Percentiles rank a stretch among this genome's conserved stretches.
Evolutionary conservation across 2,329 filamentous ascomycete species (phyloP).

Genomic region (Pyrenochaeta sp.): DNA sequence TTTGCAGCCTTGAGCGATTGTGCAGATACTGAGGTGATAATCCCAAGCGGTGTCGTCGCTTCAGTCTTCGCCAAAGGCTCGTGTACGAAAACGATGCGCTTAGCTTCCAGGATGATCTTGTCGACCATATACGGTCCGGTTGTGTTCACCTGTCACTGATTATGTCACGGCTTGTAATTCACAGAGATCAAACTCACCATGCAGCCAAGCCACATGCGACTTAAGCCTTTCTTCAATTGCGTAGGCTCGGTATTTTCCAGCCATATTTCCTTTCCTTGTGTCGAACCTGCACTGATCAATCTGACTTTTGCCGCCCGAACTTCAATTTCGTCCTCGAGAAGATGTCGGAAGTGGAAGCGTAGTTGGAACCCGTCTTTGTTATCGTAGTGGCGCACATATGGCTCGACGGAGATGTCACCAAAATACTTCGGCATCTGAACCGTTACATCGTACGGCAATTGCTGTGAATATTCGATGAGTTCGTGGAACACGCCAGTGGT

Average conservation of each 20-base stretch:
- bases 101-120: constrained; percentile 70
- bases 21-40: constrained; percentile 54
- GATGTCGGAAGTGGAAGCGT: constrained; percentile 71
- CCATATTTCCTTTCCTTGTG: constrained; percentile 72
- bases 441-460: constrained; percentile 68
- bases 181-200: constrained; percentile 39
- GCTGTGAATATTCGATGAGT: constrained; percentile 58
- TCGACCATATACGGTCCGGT: constrained; percentile 80
- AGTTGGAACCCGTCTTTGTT: constrained; percentile 79
- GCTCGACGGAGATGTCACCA: constrained; percentile 71
- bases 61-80: constrained; percentile 66
- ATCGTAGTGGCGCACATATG: constrained; percentile 73
- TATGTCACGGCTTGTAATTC: constrained; percentile 36
- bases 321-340: constrained; percentile 74
- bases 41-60: constrained; percentile 56
- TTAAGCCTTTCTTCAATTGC: constrained; percentile 65
- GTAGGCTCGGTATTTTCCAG: constrained; percentile 61
- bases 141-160: constrained; percentile 62
- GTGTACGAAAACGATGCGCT: constrained; percentile 71
- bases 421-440: constrained; percentile 80
- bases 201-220: constrained; percentile 60
- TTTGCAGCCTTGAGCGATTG: constrained; percentile 46
- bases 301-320: constrained; percentile 72
- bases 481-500: constrained; percentile 50
- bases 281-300: constrained; percentile 64